phyloP scores from a whole-genome alignment of 1,284 basidiomycete species.

The Agroathelia rolfsii region DNA sequence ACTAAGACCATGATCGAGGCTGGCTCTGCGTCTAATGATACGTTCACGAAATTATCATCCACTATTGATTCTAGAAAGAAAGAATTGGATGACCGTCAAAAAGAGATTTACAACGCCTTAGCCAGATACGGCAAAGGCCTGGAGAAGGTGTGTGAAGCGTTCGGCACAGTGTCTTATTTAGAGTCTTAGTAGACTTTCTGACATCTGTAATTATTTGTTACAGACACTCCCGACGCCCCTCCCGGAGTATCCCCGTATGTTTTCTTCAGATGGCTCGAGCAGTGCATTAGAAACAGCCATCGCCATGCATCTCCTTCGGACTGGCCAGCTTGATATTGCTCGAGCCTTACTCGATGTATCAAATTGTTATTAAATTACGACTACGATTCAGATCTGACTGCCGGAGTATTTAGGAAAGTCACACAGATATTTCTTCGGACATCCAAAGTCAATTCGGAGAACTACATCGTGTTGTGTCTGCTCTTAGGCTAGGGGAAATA shows the following conservation, averaged over 20 bases:
- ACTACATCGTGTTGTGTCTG: conserved; percentile 64
- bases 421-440: conserved; percentile 46
- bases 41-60: conserved; percentile 45
- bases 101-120: conserved; percentile 74
- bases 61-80: conserved; percentile 66
- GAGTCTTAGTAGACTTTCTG: conserved; percentile 1
- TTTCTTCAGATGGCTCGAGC: conserved; percentile 48
- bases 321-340: conserved; percentile 69
- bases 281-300: conserved; percentile 65
- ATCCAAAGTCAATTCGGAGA: conserved; percentile 56
- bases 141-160: conserved; percentile 72
- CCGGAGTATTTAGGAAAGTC: conserved; percentile 50
- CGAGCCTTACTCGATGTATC: conserved; percentile 62
- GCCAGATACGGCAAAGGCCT: conserved; percentile 73
- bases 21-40: conserved; percentile 44
- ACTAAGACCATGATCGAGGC: conserved; percentile 45
- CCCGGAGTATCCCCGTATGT: conserved; percentile 62
- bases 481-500: conserved; percentile 60
- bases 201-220: conserved; percentile 10
- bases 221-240: conserved; percentile 65
- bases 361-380: conserved; percentile 6
- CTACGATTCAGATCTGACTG: conserved; percentile 4
- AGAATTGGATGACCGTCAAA: conserved; percentile 79
- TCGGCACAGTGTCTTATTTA: not conserved
- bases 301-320: conserved; percentile 68